Conservation (phyloP, 345 rosid species). For the Gossypium sturtianum region DNA sequence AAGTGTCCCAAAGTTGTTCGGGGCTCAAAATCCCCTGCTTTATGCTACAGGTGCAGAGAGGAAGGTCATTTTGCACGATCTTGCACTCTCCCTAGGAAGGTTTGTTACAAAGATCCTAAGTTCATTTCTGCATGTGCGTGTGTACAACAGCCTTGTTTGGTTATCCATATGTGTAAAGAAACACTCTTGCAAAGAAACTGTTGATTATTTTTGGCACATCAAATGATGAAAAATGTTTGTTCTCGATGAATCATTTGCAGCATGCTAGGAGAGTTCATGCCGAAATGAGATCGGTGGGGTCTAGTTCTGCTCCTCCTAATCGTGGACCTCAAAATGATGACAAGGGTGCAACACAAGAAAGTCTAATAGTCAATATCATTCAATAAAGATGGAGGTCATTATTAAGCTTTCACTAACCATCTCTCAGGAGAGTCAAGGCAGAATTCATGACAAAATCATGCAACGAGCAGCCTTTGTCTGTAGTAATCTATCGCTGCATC, state of each 20-base stretch:
- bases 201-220: neutral
- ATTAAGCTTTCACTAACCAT: neutral
- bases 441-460: neutral
- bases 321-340: neutral
- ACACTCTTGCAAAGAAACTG: neutral
- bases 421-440: neutral
- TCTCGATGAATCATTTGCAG: slow-evolving; percentile 8
- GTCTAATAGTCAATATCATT: neutral
- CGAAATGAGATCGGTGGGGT: neutral
- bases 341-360: neutral
- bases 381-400: neutral
- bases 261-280: neutral
- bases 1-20: neutral
- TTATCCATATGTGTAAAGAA: neutral
- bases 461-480: neutral
- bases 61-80: slow-evolving; percentile 23
- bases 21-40: neutral
- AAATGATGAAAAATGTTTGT: neutral
- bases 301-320: neutral
- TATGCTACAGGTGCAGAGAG: slow-evolving; percentile 21
- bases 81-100: slow-evolving; percentile 17
- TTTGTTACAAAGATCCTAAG: neutral
- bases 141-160: neutral
- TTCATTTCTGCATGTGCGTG: neutral
- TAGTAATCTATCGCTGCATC: neutral